These are phyloP conservation scores for Clitocybe nebularis DNA, from an alignment of 1,284 basidiomycete genomes.

Conservation along the genomic window DNA sequence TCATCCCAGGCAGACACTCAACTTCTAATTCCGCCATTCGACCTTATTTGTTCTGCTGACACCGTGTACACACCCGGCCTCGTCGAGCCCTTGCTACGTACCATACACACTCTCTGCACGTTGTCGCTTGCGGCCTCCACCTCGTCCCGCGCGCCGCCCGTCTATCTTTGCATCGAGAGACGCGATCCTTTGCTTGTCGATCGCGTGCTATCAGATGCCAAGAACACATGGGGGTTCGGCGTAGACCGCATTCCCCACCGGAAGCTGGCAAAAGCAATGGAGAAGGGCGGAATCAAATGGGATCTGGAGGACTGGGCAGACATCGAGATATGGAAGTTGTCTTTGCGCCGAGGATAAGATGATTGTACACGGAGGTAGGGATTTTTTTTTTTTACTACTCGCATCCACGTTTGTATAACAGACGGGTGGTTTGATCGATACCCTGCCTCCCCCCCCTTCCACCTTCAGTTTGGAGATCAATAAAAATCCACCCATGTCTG, in stretches of 20 bases:
- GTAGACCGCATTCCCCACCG: conserved; percentile 56
- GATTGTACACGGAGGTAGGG: too few relatives aligned
- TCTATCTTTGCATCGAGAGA: conserved; percentile 75
- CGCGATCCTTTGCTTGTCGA: conserved; percentile 71
- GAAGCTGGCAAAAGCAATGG: conserved; percentile 61
- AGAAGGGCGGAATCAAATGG: conserved; percentile 58
- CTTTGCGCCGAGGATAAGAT: conserved; percentile 12
- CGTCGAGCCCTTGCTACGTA: conserved; percentile 65
- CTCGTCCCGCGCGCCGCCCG: conserved; percentile 33
- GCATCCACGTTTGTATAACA: not conserved
- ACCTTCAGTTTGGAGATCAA: too few relatives aligned
- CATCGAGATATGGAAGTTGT: conserved; percentile 69
- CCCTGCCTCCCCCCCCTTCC: too few relatives aligned
- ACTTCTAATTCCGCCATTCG: conserved; percentile 54
- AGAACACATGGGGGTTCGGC: conserved; percentile 47
- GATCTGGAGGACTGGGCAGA: conserved; percentile 69
- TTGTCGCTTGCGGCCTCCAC: conserved; percentile 26
- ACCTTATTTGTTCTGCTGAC: conserved; percentile 82
- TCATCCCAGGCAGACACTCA: conserved; percentile 11
- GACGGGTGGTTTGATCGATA: not conserved
- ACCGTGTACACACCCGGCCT: conserved; percentile 74
- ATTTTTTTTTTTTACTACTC: too few relatives aligned
- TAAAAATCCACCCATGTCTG: too few relatives aligned
- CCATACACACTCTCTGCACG: conserved; percentile 53
- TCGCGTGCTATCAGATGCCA: conserved; percentile 49